These are phyloP conservation scores for Parasarocladium wereldwijsianum DNA, from an alignment of 2,329 filamentous ascomycete genomes.

Conservation along the genomic window DNA sequence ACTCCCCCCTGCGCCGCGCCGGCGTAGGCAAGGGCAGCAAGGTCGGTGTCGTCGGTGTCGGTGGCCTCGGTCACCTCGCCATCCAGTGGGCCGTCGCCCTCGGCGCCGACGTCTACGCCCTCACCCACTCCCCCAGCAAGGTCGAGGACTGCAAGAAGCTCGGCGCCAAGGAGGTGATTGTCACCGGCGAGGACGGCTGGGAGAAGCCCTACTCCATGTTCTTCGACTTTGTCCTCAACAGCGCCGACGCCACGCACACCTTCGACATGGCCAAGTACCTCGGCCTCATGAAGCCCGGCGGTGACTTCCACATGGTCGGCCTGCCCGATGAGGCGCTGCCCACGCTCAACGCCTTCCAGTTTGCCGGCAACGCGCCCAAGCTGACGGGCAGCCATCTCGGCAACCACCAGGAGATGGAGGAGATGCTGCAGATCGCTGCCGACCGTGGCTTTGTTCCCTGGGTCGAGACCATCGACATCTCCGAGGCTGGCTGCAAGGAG, in stretches of 20 bases:
- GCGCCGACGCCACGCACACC: conserved; percentile 31
- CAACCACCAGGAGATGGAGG: conserved; percentile 42
- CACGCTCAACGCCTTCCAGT: conserved; percentile 23
- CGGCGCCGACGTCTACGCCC: conserved; percentile 49
- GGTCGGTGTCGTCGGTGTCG: conserved; percentile 59
- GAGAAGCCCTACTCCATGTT: conserved; percentile 33
- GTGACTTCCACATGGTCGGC: conserved; percentile 43
- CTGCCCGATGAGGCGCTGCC: conserved; percentile 35
- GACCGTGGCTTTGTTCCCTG: conserved; percentile 39
- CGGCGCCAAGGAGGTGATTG: conserved; percentile 42
- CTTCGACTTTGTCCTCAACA: conserved; percentile 38
- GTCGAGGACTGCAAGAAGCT: conserved; percentile 43
- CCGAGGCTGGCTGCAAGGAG: conserved; percentile 53
- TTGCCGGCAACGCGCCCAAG: conserved; percentile 35
- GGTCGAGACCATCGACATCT: conserved; percentile 49
- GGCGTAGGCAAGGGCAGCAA: conserved; percentile 54
- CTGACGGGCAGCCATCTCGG: conserved; percentile 44
- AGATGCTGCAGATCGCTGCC: conserved; percentile 40
- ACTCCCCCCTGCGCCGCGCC: conserved; percentile 50
- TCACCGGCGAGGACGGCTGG: conserved; percentile 38
- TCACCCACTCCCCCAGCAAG: conserved; percentile 46
- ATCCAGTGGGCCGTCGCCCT: conserved; percentile 58
- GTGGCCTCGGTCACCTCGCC: conserved; percentile 61
- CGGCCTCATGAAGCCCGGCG: conserved; percentile 33
- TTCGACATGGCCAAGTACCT: conserved; percentile 40